A percentile compares a stretch with the other conserved stretches of the same genome.
Conservation (phyloP, 805 yeast genomes). For the Aciculoconidium aculeatum region DNA sequence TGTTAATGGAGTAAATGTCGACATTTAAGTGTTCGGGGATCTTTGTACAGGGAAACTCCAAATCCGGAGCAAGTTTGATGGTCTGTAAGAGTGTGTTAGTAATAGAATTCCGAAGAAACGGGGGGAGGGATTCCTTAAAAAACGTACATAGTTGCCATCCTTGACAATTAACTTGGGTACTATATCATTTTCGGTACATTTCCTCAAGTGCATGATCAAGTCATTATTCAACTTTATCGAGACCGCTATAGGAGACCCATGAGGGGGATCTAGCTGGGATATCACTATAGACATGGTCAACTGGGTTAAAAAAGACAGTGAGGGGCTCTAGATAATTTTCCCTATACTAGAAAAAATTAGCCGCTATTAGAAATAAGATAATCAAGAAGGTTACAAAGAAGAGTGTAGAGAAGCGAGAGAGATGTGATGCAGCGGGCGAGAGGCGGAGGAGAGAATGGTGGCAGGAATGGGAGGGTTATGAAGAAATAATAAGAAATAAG, state of each 20-base stretch:
- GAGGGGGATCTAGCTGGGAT: slow-evolving; percentile 10
- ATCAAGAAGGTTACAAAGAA: slow-evolving; percentile 1
- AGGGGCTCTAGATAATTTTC: no score
- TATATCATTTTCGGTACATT: slow-evolving; percentile 10
- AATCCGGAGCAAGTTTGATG: slow-evolving; percentile 21
- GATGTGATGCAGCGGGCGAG: not conserved
- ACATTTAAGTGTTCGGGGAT: slow-evolving; percentile 32
- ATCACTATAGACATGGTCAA: slow-evolving; percentile 8
- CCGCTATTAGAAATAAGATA: not conserved
- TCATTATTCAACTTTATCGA: slow-evolving; percentile 25
- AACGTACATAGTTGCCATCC: slow-evolving; percentile 30
- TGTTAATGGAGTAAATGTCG: slow-evolving; percentile 22
- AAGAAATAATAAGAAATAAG: no score
- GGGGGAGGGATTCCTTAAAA: not conserved
- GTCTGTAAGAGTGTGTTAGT: slow-evolving; percentile 20
- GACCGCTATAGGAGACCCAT: slow-evolving; percentile 18
- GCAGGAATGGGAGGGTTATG: slow-evolving; percentile 1
- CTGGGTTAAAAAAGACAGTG: slow-evolving; percentile 1
- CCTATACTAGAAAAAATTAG: no score
- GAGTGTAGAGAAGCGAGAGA: not conserved
- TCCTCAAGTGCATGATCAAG: slow-evolving; percentile 20
- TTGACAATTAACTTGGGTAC: slow-evolving; percentile 31
- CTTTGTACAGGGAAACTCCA: slow-evolving; percentile 27
- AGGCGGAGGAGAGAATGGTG: slow-evolving; percentile 1
- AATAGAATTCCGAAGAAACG: slow-evolving; percentile 1